These are phyloP conservation scores for Fusarium sp. DNA, from an alignment of 2,329 filamentous ascomycete genomes.

Conservation along the genomic window DNA sequence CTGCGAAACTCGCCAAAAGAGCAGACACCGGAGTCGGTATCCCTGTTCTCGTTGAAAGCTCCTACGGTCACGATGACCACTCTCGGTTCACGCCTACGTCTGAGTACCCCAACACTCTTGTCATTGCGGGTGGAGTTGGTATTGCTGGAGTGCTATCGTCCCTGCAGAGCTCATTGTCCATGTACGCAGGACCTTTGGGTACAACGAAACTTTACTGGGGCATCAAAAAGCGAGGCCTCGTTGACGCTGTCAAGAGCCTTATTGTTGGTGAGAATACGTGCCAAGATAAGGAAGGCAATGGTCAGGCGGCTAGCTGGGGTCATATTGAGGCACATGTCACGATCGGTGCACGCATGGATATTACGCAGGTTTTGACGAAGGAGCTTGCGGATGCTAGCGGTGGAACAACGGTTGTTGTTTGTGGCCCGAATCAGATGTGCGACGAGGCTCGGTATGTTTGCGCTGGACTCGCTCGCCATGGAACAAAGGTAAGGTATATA, in stretches of 20 bases:
- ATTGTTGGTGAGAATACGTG: slow-evolving; percentile 24
- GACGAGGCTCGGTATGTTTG: slow-evolving; percentile 49
- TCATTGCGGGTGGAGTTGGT: slow-evolving; percentile 52
- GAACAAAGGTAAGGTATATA: slow-evolving; percentile 42
- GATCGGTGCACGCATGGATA: slow-evolving; percentile 48
- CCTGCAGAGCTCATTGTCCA: slow-evolving; percentile 40
- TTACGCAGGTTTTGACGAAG: slow-evolving; percentile 44
- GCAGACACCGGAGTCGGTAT: slow-evolving; percentile 32
- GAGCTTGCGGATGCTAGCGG: slow-evolving; percentile 40
- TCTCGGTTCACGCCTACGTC: slow-evolving; percentile 36
- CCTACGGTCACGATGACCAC: slow-evolving; percentile 48
- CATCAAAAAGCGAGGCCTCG: slow-evolving; percentile 43
- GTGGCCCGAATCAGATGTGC: slow-evolving; percentile 49
- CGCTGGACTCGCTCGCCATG: slow-evolving; percentile 46
- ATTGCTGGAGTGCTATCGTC: slow-evolving; percentile 49
- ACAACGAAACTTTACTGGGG: slow-evolving; percentile 51
- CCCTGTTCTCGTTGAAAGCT: slow-evolving; percentile 49
- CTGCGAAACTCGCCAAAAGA: slow-evolving; percentile 38
- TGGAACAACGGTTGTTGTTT: slow-evolving; percentile 50
- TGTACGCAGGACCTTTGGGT: slow-evolving; percentile 38
- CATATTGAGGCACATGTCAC: slow-evolving; percentile 49
- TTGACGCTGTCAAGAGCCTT: slow-evolving; percentile 46
- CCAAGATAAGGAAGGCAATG: slow-evolving; percentile 2
- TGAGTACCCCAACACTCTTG: slow-evolving; percentile 47
- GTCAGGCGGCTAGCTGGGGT: slow-evolving; percentile 38